Conservation (phyloP, 805 yeast species). For the Tetrapisispora nanseiensis region DNA sequence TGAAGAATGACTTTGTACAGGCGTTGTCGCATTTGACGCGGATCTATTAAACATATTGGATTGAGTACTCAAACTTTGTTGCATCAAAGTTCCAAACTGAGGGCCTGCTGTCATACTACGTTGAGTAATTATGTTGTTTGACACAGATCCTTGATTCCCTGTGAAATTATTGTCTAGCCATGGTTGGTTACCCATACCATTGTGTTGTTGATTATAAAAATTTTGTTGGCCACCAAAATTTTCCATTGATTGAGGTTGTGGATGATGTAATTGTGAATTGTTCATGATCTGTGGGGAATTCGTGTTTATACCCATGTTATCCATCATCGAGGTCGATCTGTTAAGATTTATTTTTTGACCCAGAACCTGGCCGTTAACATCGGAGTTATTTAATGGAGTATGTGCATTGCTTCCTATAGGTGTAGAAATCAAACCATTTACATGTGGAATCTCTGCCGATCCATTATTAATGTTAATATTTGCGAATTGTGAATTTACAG, state of each 20-base stretch:
- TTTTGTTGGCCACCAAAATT: background rate
- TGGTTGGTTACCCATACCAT: background rate
- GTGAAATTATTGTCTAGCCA: background rate
- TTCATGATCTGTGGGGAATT: constrained; percentile 15
- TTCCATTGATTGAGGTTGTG: background rate
- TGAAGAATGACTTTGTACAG: background rate
- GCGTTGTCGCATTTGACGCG: background rate
- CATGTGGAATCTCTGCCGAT: background rate
- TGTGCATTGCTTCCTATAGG: constrained; percentile 2
- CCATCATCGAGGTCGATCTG: constrained; percentile 19
- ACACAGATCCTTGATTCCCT: background rate
- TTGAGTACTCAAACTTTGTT: background rate
- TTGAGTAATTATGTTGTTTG: background rate
- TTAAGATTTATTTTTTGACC: constrained; percentile 6
- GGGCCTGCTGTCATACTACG: background rate
- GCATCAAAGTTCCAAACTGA: background rate
- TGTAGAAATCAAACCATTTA: constrained; percentile 3
- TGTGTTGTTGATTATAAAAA: background rate
- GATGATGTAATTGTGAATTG: background rate
- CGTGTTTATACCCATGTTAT: constrained; percentile 21
- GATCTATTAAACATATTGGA: background rate
- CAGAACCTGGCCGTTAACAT: background rate
- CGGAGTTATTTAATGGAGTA: background rate
- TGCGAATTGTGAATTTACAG: constrained; percentile 15
- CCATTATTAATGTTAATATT: constrained; percentile 5